Evolutionary conservation across 2,329 filamentous ascomycete genomes (phyloP).

Genomic region (Grosmannia penicillata): DNA sequence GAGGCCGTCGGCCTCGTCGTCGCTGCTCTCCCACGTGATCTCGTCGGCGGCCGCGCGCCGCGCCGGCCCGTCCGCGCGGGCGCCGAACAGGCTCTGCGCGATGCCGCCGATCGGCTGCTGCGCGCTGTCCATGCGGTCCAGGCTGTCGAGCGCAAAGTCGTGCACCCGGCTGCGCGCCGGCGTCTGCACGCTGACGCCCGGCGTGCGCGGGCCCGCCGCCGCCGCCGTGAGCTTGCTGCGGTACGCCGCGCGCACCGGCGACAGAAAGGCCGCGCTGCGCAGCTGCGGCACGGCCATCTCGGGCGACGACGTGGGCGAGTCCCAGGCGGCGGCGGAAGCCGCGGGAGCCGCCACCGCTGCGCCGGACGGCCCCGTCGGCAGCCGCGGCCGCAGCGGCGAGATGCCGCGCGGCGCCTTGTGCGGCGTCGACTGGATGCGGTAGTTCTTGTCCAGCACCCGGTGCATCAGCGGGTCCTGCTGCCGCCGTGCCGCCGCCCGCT

Average conservation of each 20-base stretch:
- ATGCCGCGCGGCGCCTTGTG: constrained; percentile 37
- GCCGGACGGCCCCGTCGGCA: too few species aligned
- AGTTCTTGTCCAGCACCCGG: constrained; percentile 87
- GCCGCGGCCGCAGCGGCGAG: constrained; percentile 28
- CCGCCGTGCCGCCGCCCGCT: constrained; percentile 14
- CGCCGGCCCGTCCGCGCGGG: too few species aligned
- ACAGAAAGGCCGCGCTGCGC: constrained; percentile 73
- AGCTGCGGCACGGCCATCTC: constrained; percentile 70
- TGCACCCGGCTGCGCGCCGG: constrained; percentile 40
- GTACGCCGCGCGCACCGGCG: constrained; percentile 39
- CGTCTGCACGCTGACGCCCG: constrained; percentile 76
- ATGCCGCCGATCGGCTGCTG: too few species aligned
- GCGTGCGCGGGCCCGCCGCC: constrained; percentile 46
- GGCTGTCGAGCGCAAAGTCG: constrained; percentile 22
- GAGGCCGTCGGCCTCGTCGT: constrained; percentile 45
- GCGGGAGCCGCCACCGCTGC: constrained; percentile 13
- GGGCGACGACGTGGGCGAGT: constrained; percentile 55
- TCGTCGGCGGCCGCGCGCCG: too few species aligned
- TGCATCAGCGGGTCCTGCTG: constrained; percentile 70
- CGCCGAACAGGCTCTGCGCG: too few species aligned
- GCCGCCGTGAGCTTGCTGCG: constrained; percentile 26
- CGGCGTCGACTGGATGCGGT: constrained; percentile 84
- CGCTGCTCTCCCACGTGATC: constrained; percentile 62
- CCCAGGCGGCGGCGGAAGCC: constrained; percentile 23
- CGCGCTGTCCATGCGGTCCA: background rate